Percentiles rank a stretch among this genome's conserved stretches.
Evolutionary conservation across 2,329 filamentous ascomycete genomes (phyloP).

Genomic region (Escovopsis weberi): DNA sequence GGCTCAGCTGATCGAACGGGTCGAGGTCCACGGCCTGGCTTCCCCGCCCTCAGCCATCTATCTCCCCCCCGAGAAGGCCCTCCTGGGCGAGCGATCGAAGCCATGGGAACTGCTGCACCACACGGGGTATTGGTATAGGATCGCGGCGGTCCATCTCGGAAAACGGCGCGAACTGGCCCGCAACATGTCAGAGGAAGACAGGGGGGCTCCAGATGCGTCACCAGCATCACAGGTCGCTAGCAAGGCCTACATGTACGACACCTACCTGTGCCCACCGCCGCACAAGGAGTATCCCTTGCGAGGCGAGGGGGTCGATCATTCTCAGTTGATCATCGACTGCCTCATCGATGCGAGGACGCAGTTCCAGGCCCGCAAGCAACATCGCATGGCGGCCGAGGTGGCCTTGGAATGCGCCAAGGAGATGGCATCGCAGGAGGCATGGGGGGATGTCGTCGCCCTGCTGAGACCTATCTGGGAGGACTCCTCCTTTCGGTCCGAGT

Average conservation of each 20-base stretch:
- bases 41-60: constrained; percentile 31
- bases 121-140: constrained; percentile 51
- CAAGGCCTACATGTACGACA: constrained; percentile 44
- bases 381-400: constrained; percentile 39
- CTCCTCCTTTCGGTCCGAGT: constrained; percentile 39
- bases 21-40: constrained; percentile 34
- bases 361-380: constrained; percentile 39
- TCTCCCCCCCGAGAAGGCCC: constrained; percentile 42
- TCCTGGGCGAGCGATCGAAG: constrained; percentile 41
- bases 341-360: constrained; percentile 36
- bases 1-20: constrained; percentile 44
- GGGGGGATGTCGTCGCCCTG: constrained; percentile 38
- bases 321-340: constrained; percentile 37
- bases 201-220: constrained; percentile 33
- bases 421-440: constrained; percentile 32
- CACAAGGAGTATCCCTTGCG: constrained; percentile 42
- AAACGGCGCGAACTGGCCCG: constrained; percentile 38
- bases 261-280: constrained; percentile 51
- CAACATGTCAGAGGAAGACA: constrained; percentile 43
- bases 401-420: constrained; percentile 43
- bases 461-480: constrained; percentile 44
- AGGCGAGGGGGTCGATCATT: constrained; percentile 38
- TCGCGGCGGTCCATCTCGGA: constrained; percentile 42
- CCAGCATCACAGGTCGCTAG: constrained; percentile 30
- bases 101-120: constrained; percentile 54